Evolutionary conservation across 768 basidiomycete genomes (phyloP), one percentile per base, ranked within the genome.

Genomic region (Bullera alba): DNA sequence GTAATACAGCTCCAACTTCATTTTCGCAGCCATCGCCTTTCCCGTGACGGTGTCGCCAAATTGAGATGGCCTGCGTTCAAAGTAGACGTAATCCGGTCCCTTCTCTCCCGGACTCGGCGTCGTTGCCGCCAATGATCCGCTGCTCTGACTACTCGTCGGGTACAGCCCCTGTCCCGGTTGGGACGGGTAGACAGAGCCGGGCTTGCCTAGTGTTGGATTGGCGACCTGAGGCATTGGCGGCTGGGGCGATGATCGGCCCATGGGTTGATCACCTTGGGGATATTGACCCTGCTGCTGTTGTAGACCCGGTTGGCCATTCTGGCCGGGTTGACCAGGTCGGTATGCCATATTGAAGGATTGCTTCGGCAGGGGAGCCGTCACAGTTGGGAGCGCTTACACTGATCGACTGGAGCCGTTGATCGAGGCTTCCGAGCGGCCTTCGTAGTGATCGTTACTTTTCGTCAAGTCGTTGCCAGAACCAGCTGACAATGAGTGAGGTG

Each of bases 1-100:
- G 75, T 96, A 99, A 70, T 84, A 95, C 69, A 92, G 84, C 75
- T 97, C 95, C 46, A 97, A 79, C 74, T 93, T 95, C 75, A 96
- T 77, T 72, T 95, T 91, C 2, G 92, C 92, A 34, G 81, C 81
- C 72, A 90, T 92, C 14, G 88, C 87, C 57, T 84, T 84, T 37
- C 88, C 83, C 56, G 84, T 72, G 15, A 87, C 83, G 53, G 85
- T 82, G 47, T 87, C 84, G 5, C 86, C 85, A 72, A 93, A 88
- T 30, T 80, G 80, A 43, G 76, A 71, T 2, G 84, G 79, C 37
- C 79, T 84, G 54, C 93, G 80, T 61, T 92, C 84, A 72, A 99
- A 99, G 75, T 87, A 88, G 42, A 95, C 89, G 76, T 96, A 92
- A 79, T 92, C 90, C 3, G 67, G 63, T 19, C 67, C 70, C 26